Percentiles rank a stretch among this genome's conserved stretches.
Conservation (phyloP, 352 stramenopile genomes). For the Blastocystis sp. region DNA sequence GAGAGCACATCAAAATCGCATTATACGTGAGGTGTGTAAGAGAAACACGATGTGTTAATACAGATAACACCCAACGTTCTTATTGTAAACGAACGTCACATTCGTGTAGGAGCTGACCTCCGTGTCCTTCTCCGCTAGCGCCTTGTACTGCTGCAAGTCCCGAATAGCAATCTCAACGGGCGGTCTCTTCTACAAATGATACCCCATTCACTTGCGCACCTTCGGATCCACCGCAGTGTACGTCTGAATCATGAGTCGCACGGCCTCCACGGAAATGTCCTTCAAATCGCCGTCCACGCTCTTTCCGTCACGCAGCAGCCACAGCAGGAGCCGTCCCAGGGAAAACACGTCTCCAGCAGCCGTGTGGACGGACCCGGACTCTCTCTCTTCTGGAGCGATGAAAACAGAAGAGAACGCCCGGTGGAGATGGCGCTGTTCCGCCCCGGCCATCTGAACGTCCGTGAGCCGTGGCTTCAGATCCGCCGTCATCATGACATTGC, state of each 20-base stretch:
- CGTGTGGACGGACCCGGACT: not conserved
- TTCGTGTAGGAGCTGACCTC: not conserved
- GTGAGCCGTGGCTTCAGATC: not conserved
- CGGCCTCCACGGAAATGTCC: not conserved
- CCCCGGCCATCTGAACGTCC: not conserved
- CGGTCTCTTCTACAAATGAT: not conserved
- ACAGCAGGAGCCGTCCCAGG: not conserved
- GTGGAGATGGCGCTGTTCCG: not conserved
- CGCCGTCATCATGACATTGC: not conserved
- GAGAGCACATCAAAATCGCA: too few relatives aligned
- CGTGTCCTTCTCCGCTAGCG: not conserved
- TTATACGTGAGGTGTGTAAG: too few relatives aligned
- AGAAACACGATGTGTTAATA: not conserved
- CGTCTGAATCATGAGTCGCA: not conserved
- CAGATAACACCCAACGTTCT: constrained; percentile 9
- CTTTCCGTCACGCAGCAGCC: not conserved
- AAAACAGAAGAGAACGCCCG: not conserved
- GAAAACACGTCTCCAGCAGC: constrained; percentile 12
- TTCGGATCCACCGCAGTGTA: not conserved
- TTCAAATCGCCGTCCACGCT: not conserved
- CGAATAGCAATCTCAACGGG: not conserved
- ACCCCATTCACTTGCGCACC: not conserved
- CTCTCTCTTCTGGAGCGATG: not conserved
- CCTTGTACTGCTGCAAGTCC: constrained; percentile 2
- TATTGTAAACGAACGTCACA: constrained; percentile 12